Base-by-base conservation (phyloP, 1,139 yeast species). In the Torulaspora pretoriensis region DNA sequence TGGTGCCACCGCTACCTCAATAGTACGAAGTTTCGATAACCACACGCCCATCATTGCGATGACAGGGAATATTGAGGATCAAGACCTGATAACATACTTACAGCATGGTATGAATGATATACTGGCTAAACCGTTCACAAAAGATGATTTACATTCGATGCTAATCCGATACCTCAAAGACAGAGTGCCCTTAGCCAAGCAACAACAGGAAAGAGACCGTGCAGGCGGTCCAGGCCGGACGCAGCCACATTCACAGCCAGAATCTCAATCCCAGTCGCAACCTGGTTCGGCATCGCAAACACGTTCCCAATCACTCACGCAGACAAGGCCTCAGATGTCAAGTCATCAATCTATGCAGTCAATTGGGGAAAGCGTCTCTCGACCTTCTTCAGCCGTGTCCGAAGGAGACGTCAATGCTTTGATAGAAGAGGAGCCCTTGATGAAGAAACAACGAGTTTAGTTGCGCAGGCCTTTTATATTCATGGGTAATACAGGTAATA, bases 61-160 rank as follows among this genome's bases (percentile, higher is more conserved):
- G 96, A 88, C 96, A 2, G 94, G 95, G 31, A 86, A 86, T 58
- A 84, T 86, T 47, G 84, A 83, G 56, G 86, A 83, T 53, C 80
- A 83, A 54, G 95, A 86, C 65, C 71, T 87, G 47, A 84, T 84
- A 38, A 83, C 86, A 1, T 89, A 88, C 63, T 70, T 85, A 48
- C 85, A 83, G 54, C 89, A 87, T 60, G 97, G 96, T 3, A 87
- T 90, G 89, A 83, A 87, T 45, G 96, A 88, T 65, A 85, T 89
- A 40, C 70, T 90, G 55, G 95, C 96, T 2, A 89, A 89, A 63
- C 97, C 97, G 1, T 90, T 90, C 63, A 83, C 94, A 4, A 86
- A 84, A 60, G 89, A 82, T 53, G 95, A 87, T 61, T 71, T 89
- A 46, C 85, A 83, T 60, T 73, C 81, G 45, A 84, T 86, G 61